These are phyloP conservation scores for Phytophthora aleatoria DNA, from an alignment of 352 stramenopile species.

Conservation along the genomic window DNA sequence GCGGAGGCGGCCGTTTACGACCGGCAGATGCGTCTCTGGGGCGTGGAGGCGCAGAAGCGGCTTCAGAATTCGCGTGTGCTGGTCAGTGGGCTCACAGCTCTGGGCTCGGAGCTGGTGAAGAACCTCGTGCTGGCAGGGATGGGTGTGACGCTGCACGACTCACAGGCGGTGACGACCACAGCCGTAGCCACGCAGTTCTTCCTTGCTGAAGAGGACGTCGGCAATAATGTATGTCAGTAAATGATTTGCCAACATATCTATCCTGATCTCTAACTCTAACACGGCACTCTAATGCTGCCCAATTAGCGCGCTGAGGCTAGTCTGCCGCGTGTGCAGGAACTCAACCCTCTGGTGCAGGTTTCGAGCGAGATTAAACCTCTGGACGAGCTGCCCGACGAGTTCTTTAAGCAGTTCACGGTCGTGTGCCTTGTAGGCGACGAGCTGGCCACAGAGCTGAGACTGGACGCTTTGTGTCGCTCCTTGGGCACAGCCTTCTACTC, in stretches of 20 bases:
- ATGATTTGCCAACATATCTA: not conserved
- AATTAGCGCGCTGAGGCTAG: conserved; percentile 75
- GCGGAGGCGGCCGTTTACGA: conserved; percentile 96
- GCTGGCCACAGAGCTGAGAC: conserved; percentile 50
- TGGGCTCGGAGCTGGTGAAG: conserved; percentile 95
- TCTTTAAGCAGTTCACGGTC: conserved; percentile 89
- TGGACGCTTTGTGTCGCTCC: conserved; percentile 65
- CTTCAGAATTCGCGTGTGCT: conserved; percentile 90
- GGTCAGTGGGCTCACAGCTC: conserved; percentile 83
- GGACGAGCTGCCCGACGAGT: conserved; percentile 59
- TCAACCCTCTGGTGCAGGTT: conserved; percentile 94
- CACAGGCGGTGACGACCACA: conserved; percentile 44
- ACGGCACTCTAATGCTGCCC: not conserved
- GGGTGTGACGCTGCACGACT: conserved; percentile 93
- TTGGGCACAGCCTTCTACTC: conserved; percentile 75
- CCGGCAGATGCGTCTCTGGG: conserved; percentile 99
- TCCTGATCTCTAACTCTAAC: conserved; percentile 1
- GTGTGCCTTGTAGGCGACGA: conserved; percentile 71
- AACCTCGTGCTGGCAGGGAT: conserved; percentile 97
- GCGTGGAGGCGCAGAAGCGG: conserved; percentile 95
- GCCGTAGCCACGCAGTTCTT: conserved; percentile 87
- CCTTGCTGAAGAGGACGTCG: conserved; percentile 67
- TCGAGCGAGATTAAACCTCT: conserved; percentile 72
- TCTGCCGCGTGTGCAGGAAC: conserved; percentile 88
- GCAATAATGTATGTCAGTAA: conserved; percentile 61